phyloP scores from a whole-genome alignment of 2,329 filamentous ascomycete genomes.

The Pyrenophora teres region DNA sequence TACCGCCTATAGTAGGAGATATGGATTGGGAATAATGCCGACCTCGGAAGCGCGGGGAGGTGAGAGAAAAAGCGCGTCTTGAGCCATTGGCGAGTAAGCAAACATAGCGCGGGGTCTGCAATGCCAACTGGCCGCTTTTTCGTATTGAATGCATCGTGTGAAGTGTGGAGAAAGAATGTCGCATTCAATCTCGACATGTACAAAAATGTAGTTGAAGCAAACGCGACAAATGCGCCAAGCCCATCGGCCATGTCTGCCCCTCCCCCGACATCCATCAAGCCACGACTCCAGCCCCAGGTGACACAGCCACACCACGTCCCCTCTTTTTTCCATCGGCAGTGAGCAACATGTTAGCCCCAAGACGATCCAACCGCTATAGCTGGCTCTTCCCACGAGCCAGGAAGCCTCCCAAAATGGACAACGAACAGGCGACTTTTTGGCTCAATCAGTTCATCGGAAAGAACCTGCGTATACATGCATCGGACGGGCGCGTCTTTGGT shows the following conservation, averaged over 20 bases:
- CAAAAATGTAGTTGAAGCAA: constrained; percentile 26
- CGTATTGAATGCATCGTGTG: constrained; percentile 40
- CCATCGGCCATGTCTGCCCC: constrained; percentile 2
- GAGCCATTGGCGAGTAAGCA: constrained; percentile 26
- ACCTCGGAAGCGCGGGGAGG: constrained; percentile 31
- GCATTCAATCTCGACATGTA: constrained; percentile 1
- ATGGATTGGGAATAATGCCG: constrained; percentile 1
- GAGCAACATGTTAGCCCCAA: constrained; percentile 12
- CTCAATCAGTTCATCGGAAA: constrained; percentile 74
- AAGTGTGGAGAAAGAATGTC: constrained; percentile 4
- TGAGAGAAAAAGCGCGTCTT: constrained; percentile 39
- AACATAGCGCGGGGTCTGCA: constrained; percentile 16
- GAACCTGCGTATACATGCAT: constrained; percentile 76
- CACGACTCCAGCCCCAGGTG: constrained; percentile 11
- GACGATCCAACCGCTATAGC: constrained; percentile 16
- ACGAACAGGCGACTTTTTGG: constrained; percentile 60
- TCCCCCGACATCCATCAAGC: constrained; percentile 6
- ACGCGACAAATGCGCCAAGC: constrained; percentile 37
- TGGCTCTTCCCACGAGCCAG: constrained; percentile 28
- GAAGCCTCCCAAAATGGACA: constrained; percentile 50
- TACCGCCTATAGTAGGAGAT: not conserved
- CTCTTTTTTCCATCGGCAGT: constrained; percentile 9
- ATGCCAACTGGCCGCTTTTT: constrained; percentile 35
- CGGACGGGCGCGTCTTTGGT: constrained; percentile 84
- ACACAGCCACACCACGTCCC: constrained; percentile 22